Percentiles rank a stretch among this genome's conserved stretches.
Evolutionary conservation across 345 rosid species (phyloP).

Genomic region (Hibiscus tridactylites): DNA sequence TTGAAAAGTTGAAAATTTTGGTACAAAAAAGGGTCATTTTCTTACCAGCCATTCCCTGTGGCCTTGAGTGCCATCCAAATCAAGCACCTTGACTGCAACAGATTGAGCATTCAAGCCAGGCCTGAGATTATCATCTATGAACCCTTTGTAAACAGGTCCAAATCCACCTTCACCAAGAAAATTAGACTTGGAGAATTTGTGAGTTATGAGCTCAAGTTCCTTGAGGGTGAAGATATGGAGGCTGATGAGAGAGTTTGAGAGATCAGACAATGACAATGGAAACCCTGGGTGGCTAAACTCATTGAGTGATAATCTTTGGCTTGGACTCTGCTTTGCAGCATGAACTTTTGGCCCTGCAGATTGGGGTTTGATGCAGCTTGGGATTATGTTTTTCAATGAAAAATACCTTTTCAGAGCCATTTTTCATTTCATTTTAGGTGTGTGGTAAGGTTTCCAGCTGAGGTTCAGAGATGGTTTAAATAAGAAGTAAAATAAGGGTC

Average conservation of each 20-base stretch:
- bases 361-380: slow-evolving; percentile 3
- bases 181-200: slow-evolving; percentile 31
- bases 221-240: slow-evolving; percentile 40
- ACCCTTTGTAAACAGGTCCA: slow-evolving; percentile 54
- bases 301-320: slow-evolving; percentile 37
- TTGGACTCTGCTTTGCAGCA: slow-evolving; percentile 6
- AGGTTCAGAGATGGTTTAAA: neutral
- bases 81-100: slow-evolving; percentile 54
- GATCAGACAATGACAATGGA: slow-evolving; percentile 23
- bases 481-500: neutral
- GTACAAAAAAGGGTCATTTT: neutral
- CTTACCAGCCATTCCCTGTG: slow-evolving; percentile 69
- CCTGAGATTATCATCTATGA: slow-evolving; percentile 34
- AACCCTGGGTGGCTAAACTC: slow-evolving; percentile 41
- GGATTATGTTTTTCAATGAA: slow-evolving; percentile 1
- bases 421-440: neutral
- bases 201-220: slow-evolving; percentile 34
- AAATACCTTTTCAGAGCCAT: slow-evolving; percentile 3
- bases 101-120: slow-evolving; percentile 43
- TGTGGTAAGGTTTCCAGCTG: neutral
- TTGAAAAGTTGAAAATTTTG: neutral
- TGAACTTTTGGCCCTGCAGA: slow-evolving; percentile 5
- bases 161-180: slow-evolving; percentile 62
- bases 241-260: slow-evolving; percentile 31
- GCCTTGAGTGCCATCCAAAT: slow-evolving; percentile 55